Base-by-base conservation (phyloP, 75 land plant genomes). In the Azolla pinnata region DNA sequence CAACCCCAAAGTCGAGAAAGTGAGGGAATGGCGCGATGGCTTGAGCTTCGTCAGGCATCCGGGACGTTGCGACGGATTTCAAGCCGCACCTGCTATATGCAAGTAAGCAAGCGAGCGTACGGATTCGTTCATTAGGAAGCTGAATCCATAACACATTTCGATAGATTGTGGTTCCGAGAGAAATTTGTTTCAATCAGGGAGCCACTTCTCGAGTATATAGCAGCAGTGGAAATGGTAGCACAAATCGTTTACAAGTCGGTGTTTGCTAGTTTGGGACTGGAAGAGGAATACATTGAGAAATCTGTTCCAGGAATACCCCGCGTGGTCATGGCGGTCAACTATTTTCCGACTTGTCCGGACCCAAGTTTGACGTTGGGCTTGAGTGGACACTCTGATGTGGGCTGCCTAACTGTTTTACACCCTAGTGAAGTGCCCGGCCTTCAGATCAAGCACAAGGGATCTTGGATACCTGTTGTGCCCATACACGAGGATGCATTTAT, bases 331-430 rank as follows among this genome's bases (percentile, higher is more conserved):
- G 50, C 18, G 16, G 31, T 68, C 23, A 63, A 68, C 55, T 62
- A 65, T 45, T 65, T 57, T 40, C 66, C 66, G 57, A 64, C 67
- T n/a, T 63, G 66, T 35, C 66, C 66, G 9, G 62, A 63, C 34
- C 66, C 67, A 1, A 17, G 8, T 5, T 31, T 65, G 25, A 54
- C 67, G 2, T 24, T 65, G 46, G 61, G 67, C 1, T 16, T 57
- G 18, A 16, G 63, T 25, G 25, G 63, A 5, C 67, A 65, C 25
- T 56, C 62, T 8, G 67, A 65, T 44, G 49, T 57, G 29, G 25
- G 62, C 18, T 20, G 28, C 27, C 21, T 65, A 14, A 65, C 67
- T 1, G 40, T 65, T 34, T 64, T 65, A 2, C 47, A 30, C 17
- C 67, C 61, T 25, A 24, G 16, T 30, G 66, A 28, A 1, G 42